phyloP scores from a whole-genome alignment of 2,329 filamentous ascomycete species.

The Chaetomium sp. region DNA sequence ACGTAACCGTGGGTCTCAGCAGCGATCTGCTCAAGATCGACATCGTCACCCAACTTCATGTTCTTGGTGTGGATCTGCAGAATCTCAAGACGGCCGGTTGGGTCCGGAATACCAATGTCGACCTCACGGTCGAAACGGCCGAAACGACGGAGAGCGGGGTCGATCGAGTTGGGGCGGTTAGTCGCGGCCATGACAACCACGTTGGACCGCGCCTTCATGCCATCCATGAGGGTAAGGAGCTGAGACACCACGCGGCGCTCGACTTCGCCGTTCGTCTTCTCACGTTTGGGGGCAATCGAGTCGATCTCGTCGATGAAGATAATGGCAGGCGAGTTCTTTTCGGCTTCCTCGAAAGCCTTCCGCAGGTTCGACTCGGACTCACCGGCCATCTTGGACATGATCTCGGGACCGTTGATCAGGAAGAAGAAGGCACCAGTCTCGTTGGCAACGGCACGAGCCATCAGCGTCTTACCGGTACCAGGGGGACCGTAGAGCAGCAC shows the following conservation, averaged over 20 bases:
- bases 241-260: constrained; percentile 98
- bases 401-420: constrained; percentile 97
- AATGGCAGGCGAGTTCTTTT: constrained; percentile 98
- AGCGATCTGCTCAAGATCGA: constrained; percentile 93
- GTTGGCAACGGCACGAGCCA: constrained; percentile 97
- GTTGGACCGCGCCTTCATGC: constrained; percentile 98
- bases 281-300: constrained; percentile 97
- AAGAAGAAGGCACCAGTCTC: constrained; percentile 99
- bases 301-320: constrained; percentile 99
- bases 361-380: constrained; percentile 97
- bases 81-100: constrained; percentile 96
- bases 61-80: constrained; percentile 99
- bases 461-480: constrained; percentile 98
- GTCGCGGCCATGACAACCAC: constrained; percentile 99
- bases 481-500: constrained; percentile 95
- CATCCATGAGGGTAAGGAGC: constrained; percentile 93
- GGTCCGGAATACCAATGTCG: constrained; percentile 96
- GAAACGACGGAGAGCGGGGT: constrained; percentile 93
- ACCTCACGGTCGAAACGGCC: constrained; percentile 99
- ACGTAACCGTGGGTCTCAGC: constrained; percentile 98
- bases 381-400: constrained; percentile 99
- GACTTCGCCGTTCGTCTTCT: constrained; percentile 98
- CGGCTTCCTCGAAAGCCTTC: constrained; percentile 98
- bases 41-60: constrained; percentile 97
- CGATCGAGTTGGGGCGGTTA: constrained; percentile 97